Base-by-base conservation (phyloP, 331 rosid species). In the Spiraea crenata region DNA sequence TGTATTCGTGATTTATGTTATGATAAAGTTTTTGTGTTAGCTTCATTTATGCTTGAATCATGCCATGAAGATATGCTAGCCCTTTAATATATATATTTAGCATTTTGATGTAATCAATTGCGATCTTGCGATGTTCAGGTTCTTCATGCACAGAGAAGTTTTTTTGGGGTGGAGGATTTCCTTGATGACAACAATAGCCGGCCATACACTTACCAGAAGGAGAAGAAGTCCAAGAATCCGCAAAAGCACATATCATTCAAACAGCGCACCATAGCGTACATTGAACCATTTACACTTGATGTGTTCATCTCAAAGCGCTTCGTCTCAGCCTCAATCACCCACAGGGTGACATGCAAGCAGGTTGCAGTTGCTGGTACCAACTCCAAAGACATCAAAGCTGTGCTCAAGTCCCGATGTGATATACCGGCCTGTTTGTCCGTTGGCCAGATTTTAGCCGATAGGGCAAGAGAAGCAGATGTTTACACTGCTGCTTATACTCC, bases 311-410 rank as follows among this genome's bases (percentile, higher is more conserved):
- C 98, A n/a, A 93, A 93, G 70, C 86, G 97, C 9, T 93, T 93
- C 46, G 97, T 93, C 64, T 85, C 97, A 12, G 98, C 98, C 68
- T 89, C 96, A 9, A 81, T 93, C 38, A 93, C 98, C 34, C 98
- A 93, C 73, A 77, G 98, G 83, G 90, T 87, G 68, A 90, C 98
- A 41, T 78, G 95, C 79, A 90, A 85, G 75, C 98, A 90, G 82
- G 98, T 93, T 81, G 97, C 96, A 49, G 97, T 91, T 75, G 97
- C 98, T 0, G 98, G 98, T 39, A 93, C 98, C 50, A 93, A 93
- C 87, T 93, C 98, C 50, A 93, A 93, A 73, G 97, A 93, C 81
- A 90, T 93, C n/a, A 93, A 93, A 82, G 98, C 96, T 44, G 91
- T 73, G 13, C 96, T 93, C 61, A 72, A 52, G 78, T 93, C 97